Conservation (phyloP, 768 basidiomycete species). For the Panaeolus papilionaceus region DNA sequence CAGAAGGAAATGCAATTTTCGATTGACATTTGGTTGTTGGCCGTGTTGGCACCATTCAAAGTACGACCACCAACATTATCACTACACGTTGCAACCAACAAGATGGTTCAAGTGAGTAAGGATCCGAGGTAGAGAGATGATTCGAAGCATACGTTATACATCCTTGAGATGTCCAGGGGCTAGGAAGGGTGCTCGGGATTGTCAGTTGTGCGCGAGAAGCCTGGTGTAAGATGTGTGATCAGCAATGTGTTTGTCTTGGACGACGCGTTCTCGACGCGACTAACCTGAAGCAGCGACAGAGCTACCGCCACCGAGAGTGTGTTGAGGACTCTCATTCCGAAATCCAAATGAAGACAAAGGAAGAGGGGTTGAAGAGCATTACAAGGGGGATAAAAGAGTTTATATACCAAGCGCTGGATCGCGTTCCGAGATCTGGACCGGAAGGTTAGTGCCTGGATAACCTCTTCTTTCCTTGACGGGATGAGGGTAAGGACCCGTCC, state of each 20-base stretch:
- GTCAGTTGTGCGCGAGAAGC: slow-evolving; percentile 44
- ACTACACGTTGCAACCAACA: slow-evolving; percentile 35
- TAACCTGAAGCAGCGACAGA: slow-evolving; percentile 46
- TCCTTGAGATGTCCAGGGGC: slow-evolving; percentile 61
- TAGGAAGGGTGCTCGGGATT: slow-evolving; percentile 52
- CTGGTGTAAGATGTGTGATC: slow-evolving; percentile 30
- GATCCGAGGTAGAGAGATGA: slow-evolving; percentile 12
- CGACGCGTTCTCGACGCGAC: slow-evolving; percentile 25
- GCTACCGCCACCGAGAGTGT: slow-evolving; percentile 40
- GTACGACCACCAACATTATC: slow-evolving; percentile 67
- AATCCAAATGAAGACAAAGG: slow-evolving; percentile 21
- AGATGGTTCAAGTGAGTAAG: slow-evolving; percentile 2
- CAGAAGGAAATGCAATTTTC: slow-evolving; percentile 57
- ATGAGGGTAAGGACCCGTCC: slow-evolving; percentile 21
- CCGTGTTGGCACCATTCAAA: slow-evolving; percentile 51
- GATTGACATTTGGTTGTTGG: slow-evolving; percentile 65
- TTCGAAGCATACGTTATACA: slow-evolving; percentile 59
- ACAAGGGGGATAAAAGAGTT: slow-evolving; percentile 12
- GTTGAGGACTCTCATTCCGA: slow-evolving; percentile 40
- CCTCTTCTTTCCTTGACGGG: slow-evolving; percentile 27
- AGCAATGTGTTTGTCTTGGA: slow-evolving; percentile 25
- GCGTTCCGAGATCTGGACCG: slow-evolving; percentile 34
- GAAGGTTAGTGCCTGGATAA: slow-evolving; percentile 32
- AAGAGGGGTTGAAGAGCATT: slow-evolving; percentile 22
- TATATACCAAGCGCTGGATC: slow-evolving; percentile 35